Percentiles rank a stretch among this genome's conserved stretches.
Conservation (phyloP, 306 rosid species). For the Hippophae gyantsensis region DNA sequence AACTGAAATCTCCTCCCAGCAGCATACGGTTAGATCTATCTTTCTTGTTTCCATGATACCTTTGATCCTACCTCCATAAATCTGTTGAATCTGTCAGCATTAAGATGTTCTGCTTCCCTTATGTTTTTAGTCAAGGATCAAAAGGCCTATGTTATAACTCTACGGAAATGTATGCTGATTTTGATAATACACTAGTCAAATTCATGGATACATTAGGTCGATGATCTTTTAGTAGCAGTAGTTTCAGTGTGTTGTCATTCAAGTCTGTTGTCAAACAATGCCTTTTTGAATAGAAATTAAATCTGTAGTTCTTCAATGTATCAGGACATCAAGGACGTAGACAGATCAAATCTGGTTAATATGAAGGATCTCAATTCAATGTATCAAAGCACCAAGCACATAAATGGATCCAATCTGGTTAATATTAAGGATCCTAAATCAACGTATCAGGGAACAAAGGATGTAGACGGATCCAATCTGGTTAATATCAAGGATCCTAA, state of each 20-base stretch:
- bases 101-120: not conserved
- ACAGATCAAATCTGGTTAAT: not conserved
- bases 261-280: too few relatives aligned
- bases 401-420: conserved; percentile 11
- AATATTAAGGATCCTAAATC: conserved; percentile 18
- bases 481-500: too few relatives aligned
- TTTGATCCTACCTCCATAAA: not conserved
- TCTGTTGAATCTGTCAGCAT: conserved; percentile 9
- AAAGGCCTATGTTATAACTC: too few relatives aligned
- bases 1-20: conserved; percentile 21
- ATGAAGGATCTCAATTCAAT: too few relatives aligned
- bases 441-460: not conserved
- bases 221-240: too few relatives aligned
- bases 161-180: too few relatives aligned
- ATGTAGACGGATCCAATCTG: too few relatives aligned
- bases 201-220: too few relatives aligned
- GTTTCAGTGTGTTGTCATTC: too few relatives aligned
- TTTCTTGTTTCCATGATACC: conserved; percentile 6
- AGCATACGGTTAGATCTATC: conserved; percentile 43
- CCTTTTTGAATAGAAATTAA: conserved; percentile 4
- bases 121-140: too few relatives aligned
- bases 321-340: conserved; percentile 29
- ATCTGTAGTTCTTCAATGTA: not conserved
- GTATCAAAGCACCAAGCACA: too few relatives aligned
- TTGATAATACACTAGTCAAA: too few relatives aligned